Evolutionary conservation across 768 basidiomycete genomes (phyloP), one percentile per base, ranked within the genome.

Genomic region (Strobilomyces echinocephalus): DNA sequence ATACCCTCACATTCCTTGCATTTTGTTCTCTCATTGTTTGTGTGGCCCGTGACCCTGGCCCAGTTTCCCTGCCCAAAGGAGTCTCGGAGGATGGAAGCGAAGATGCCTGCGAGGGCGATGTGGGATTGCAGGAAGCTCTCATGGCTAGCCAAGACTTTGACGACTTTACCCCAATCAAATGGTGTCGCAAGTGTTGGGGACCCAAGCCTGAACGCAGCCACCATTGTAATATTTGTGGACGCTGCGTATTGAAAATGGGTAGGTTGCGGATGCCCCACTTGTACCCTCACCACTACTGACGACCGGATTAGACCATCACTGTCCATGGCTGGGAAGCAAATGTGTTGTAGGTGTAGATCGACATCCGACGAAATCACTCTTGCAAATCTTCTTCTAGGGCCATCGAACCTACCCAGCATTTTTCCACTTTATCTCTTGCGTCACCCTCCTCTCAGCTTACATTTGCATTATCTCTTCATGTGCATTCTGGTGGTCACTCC

Each of bases 211-310:
- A 91, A 60, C 76, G 91, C 45, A 70, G 88, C 2, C 90, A 92
- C 63, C 90, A 93, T 62, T 93, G 88, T 63, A 78, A 76, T 14
- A 65, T 78, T 31, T 93, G 90, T 65, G 81, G 82, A 35, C 78
- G 88, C 35, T 92, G 91, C 64, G 85, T 91, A 11, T 71, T 92
- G 36, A 92, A 91, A 72, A 85, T 91, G 87, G 90, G 89, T 89
- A 48, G 52, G 84, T 8, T 69, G 18, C 26, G 48, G 26, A 31
- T 41, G 16, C 8, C 15, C 18, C 49, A 7, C 26, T 24, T 47
- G 6, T 8, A 21, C n/a, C 34, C 35, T 46, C 12, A 35, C 16
- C 31, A 15, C 24, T 33, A 16, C 57, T 67, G 40, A 61, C 43
- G 30, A 30, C 9, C 30, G 48, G 50, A 42, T 50, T 60, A 91